Conservation (phyloP, 352 stramenopile species). For the Saprolegnia diclina region DNA sequence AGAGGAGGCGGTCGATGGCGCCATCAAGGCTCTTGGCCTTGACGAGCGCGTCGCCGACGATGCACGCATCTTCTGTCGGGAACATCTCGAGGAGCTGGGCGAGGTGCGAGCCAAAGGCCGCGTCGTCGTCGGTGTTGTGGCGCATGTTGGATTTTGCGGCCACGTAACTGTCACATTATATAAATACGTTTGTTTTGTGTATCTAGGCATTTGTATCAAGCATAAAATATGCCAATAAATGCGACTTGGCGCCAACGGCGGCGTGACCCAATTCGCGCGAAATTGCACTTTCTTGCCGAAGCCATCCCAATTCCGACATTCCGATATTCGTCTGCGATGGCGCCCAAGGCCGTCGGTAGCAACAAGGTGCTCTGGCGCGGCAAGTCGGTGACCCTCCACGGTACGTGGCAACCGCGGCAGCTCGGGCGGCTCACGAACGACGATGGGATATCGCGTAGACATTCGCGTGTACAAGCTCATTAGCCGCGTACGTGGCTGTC, state of each 20-base stretch:
- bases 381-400: conserved; percentile 64
- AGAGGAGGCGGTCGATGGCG: conserved; percentile 8
- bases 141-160: too few species aligned
- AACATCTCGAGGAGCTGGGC: conserved; percentile 4
- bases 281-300: too few species aligned
- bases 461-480: conserved; percentile 76
- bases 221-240: too few species aligned
- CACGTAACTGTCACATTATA: too few species aligned
- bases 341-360: neutral
- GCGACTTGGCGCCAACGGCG: too few species aligned
- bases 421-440: neutral
- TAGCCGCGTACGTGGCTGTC: conserved; percentile 38
- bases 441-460: conserved; percentile 38
- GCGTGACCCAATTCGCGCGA: too few species aligned
- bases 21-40: conserved; percentile 3
- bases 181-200: too few species aligned
- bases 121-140: too few species aligned
- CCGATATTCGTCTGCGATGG: neutral
- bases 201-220: too few species aligned
- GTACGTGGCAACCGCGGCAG: conserved; percentile 28
- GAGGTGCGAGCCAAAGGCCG: neutral
- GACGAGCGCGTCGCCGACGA: neutral
- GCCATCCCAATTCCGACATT: too few species aligned
- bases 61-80: neutral
- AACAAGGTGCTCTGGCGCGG: conserved; percentile 42